Evolutionary conservation across 495 filamentous ascomycete species (phyloP), one percentile per base, ranked within the genome.

Genomic region (Chaetomium cochliodes): DNA sequence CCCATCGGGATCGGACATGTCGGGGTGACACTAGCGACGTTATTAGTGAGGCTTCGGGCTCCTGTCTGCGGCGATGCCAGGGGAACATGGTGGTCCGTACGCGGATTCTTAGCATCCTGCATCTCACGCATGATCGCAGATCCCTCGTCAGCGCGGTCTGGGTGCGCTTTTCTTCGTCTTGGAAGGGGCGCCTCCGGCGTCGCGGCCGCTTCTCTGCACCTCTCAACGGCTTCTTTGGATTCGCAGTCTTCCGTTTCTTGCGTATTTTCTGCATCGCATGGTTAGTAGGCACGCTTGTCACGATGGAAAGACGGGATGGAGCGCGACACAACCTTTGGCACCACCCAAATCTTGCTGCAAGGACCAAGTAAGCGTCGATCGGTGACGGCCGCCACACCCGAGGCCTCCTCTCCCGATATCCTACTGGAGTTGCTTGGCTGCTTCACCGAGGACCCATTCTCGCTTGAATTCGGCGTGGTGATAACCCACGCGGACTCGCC

Each of bases 91-190:
- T 22, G 11, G 44, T 46, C 54, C 67, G 42, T 65, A 71, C 69
- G 5, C 70, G 68, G 11, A 68, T 63, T 55, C 68, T 59, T 53
- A 70, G 68, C 70, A 72, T 72, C 51, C 70, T 63, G 57, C 70
- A 72, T 15, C 70, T 60, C 63, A 72, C 70, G 61, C 70, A 72
- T 13, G 70, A 72, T 63, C 70, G 70, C 33, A 72, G 66, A 8
- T 70, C 62, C 1, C 70, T 63, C 6, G 70, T 72, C 49, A 72
- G 54, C 3, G 70, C 70, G 18, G 70, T 72, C 49, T 68, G 42
- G 12, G 42, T 46, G 42, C 66, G 1, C 52, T 65, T 46, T 68
- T 72, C 66, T 64, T 65, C 46, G 50, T 53, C 58, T 70, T 63
- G 58, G 68, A 68, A 7, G 60, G 70, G 6, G 68, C 63, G 12